Base-by-base conservation (phyloP, 805 yeast genomes). In the Metschnikowia lachancei region DNA sequence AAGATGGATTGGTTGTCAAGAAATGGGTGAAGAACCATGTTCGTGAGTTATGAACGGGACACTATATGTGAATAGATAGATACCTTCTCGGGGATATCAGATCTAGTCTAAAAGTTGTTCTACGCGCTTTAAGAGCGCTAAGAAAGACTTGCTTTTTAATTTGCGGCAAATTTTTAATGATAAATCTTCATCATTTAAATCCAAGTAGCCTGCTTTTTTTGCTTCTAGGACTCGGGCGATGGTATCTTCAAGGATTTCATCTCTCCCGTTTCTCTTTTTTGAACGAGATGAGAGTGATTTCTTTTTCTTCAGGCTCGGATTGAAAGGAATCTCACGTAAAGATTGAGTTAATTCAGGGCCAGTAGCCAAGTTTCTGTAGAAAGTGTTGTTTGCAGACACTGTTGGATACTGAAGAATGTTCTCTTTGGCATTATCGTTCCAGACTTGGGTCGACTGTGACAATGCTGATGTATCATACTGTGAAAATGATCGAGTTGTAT, bases 1-100 rank as follows among this genome's bases (percentile, higher is more conserved):
- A 73, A 2, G 90, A 84, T 61, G 90, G 90, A 0, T 61, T 83
- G 42, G 67, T 67, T 4, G 69, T 82, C 1, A 81, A 79, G 51
- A 61, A 65, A 51, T 84, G 90, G 90, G 65, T 61, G 11, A 79
- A 75, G 45, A 56, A 61, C 4, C 41, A 46, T 34, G 34, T 31
- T 11, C 44, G 51, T 30, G 37, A 32, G 8, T 19, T 38, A 11
- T 41, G 32, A 41, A 11, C 12, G 8, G 11, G 22, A 3, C 6
- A 12, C 12, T 9, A 10, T 5, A 10, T 26, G 8, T 26, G 10
- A 26, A 6, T 26, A 12, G 28, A 12, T 8, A 3, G 10, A 26
- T 5, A 26, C 28, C 28, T 26, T 9, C 28, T 26, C 3, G 28
- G 28, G 8, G 7, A 26, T 10, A 10, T 26, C 7, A 5, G 36